phyloP scores from a whole-genome alignment of 768 basidiomycete species.

The Hygrocybe punicea region DNA sequence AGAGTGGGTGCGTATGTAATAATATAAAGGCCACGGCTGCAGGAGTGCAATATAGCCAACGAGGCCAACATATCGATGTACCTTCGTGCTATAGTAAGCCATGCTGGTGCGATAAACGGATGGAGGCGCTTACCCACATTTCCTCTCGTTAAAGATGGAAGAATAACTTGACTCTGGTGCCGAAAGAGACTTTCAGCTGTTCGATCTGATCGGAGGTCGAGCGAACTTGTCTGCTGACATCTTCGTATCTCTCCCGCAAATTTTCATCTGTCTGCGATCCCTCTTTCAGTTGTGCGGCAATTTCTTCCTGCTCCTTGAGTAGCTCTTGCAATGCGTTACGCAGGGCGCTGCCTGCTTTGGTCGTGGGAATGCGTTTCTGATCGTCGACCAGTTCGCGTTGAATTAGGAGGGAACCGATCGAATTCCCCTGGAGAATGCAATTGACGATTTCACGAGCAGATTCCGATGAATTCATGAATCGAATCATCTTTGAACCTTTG shows the following conservation, averaged over 20 bases:
- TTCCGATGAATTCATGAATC: slow-evolving; percentile 17
- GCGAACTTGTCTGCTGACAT: slow-evolving; percentile 20
- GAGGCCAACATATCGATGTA: too few relatives aligned
- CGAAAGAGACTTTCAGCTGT: slow-evolving; percentile 24
- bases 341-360: slow-evolving; percentile 29
- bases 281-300: slow-evolving; percentile 15
- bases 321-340: slow-evolving; percentile 24
- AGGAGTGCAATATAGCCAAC: too few relatives aligned
- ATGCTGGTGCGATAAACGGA: too few relatives aligned
- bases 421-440: slow-evolving; percentile 11
- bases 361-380: slow-evolving; percentile 26
- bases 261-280: slow-evolving; percentile 14
- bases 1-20: too few relatives aligned
- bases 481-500: slow-evolving; percentile 1
- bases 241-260: slow-evolving; percentile 14
- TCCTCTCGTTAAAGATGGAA: too few relatives aligned
- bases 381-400: slow-evolving; percentile 34
- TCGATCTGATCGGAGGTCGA: slow-evolving; percentile 20
- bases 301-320: slow-evolving; percentile 24
- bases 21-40: too few relatives aligned
- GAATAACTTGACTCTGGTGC: slow-evolving; percentile 16
- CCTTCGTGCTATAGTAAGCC: too few relatives aligned
- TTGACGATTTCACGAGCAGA: slow-evolving; percentile 31
- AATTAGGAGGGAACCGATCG: slow-evolving; percentile 21
- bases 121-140: too few relatives aligned